Evolutionary conservation across 345 rosid species (phyloP).

Genomic region (Adansonia digitata): DNA sequence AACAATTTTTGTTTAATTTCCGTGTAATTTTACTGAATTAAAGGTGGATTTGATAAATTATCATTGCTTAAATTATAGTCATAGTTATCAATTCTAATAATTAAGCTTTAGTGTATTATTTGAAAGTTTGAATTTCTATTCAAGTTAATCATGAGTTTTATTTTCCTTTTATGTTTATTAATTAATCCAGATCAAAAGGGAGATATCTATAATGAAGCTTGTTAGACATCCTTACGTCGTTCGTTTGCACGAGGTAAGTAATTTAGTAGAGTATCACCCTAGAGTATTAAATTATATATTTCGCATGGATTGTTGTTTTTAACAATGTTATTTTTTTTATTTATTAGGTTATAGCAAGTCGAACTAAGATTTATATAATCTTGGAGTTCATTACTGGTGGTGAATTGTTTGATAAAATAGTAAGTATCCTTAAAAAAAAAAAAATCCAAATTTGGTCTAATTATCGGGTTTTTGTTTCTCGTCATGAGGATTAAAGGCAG

Average conservation of each 20-base stretch:
- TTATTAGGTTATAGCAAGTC: conserved; percentile 78
- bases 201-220: conserved; percentile 97
- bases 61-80: not conserved
- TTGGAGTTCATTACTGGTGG: conserved; percentile 97
- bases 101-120: not conserved
- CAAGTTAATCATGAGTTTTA: not conserved
- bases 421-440: conserved; percentile 44
- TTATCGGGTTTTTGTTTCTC: not conserved
- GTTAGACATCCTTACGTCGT: conserved; percentile 94
- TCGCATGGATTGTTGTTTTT: conserved; percentile 1
- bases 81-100: not conserved
- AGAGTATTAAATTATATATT: not conserved
- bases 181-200: conserved; percentile 78
- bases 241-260: conserved; percentile 78
- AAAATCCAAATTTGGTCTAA: not conserved
- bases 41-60: not conserved
- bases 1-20: not conserved
- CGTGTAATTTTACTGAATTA: not conserved
- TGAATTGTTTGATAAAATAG: conserved; percentile 93
- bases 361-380: conserved; percentile 88
- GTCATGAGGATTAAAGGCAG: not conserved
- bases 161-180: not conserved
- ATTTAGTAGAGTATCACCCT: not conserved
- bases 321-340: not conserved
- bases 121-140: not conserved